Percentiles rank a stretch among this genome's conserved stretches.
phyloP scores from a whole-genome alignment of 306 rosid genomes.

The Prunus mira region DNA sequence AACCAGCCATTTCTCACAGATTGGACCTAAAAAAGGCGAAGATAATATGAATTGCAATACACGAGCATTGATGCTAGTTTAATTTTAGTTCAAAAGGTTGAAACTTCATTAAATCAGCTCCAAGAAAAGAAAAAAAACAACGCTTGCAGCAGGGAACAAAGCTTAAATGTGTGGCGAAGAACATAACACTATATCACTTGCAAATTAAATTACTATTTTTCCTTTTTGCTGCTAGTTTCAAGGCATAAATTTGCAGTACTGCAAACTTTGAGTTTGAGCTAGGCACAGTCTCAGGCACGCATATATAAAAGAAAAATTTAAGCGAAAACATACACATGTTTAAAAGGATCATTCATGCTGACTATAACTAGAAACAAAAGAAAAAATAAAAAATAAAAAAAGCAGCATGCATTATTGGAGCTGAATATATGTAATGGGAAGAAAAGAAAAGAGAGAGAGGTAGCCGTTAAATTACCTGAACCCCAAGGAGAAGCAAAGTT shows the following conservation, averaged over 20 bases:
- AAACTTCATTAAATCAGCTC: background rate
- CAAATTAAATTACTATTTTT: background rate
- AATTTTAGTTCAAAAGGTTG: background rate
- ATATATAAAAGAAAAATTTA: background rate
- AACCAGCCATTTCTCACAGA: constrained; percentile 48
- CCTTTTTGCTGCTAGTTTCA: background rate
- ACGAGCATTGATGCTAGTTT: background rate
- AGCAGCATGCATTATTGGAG: background rate
- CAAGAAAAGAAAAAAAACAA: background rate
- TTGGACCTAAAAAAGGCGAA: constrained; percentile 18
- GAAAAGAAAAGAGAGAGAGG: background rate
- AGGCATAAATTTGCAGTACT: background rate
- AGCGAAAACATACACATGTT: background rate
- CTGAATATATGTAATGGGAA: background rate
- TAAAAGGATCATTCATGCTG: background rate
- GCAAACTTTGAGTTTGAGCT: background rate
- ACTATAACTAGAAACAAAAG: background rate
- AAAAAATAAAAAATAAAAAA: background rate
- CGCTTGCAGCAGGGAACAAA: background rate
- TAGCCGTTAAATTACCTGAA: background rate
- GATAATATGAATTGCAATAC: background rate
- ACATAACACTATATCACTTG: background rate
- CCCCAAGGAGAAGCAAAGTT: background rate
- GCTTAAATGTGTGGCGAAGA: background rate
- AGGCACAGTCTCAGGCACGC: background rate